phyloP scores from a whole-genome alignment of 2,329 filamentous ascomycete species.

The Hypomyces perniciosus region DNA sequence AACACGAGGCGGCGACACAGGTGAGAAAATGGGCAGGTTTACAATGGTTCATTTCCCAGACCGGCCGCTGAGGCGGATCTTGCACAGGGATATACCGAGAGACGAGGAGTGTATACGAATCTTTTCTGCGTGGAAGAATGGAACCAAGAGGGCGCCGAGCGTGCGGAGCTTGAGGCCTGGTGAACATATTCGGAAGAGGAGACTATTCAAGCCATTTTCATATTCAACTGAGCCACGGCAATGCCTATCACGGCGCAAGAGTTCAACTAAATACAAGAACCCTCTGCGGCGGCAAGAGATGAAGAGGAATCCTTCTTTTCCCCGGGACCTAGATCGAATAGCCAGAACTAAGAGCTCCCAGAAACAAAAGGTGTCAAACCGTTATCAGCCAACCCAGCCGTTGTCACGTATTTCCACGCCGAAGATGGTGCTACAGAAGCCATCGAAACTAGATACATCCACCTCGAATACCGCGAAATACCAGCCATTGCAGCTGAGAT shows the following conservation, averaged over 20 bases:
- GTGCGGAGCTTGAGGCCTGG: not conserved
- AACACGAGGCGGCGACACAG: not conserved
- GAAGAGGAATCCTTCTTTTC: too few species aligned
- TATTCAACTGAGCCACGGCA: not conserved
- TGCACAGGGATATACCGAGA: slow-evolving; percentile 18
- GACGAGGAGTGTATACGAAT: slow-evolving; percentile 18
- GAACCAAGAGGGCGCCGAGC: not conserved
- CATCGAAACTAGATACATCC: too few species aligned
- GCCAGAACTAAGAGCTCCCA: not conserved
- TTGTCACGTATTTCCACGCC: too few species aligned
- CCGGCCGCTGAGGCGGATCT: slow-evolving; percentile 16
- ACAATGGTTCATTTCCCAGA: slow-evolving; percentile 21
- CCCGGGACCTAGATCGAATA: not conserved
- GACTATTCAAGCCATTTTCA: not conserved
- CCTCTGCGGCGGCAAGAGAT: too few species aligned
- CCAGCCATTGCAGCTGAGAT: not conserved
- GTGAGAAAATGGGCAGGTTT: slow-evolving; percentile 9
- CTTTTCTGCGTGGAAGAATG: not conserved
- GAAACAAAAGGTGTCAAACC: not conserved
- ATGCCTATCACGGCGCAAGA: not conserved
- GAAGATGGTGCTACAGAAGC: too few species aligned
- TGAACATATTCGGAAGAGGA: not conserved
- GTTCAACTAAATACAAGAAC: not conserved
- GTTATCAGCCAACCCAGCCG: too few species aligned
- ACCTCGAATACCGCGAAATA: not conserved